phyloP scores from a whole-genome alignment of 1,139 yeast genomes.

The Sugiyamaella novakii region DNA sequence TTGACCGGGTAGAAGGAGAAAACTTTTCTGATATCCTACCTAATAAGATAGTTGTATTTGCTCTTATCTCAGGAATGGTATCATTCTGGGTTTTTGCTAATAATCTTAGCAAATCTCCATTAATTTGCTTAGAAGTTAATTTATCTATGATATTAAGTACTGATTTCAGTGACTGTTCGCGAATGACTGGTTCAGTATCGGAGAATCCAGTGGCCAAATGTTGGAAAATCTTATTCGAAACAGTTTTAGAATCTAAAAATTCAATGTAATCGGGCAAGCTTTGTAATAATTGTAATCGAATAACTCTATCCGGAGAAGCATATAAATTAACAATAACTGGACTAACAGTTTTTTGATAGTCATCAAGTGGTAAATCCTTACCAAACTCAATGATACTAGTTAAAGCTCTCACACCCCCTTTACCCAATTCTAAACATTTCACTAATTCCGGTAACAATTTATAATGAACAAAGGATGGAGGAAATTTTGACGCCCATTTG shows the following conservation, averaged over 20 bases:
- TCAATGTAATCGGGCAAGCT: slow-evolving; percentile 60
- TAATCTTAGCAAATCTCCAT: slow-evolving; percentile 78
- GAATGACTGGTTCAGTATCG: slow-evolving; percentile 76
- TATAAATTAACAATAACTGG: slow-evolving; percentile 69
- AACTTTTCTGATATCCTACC: slow-evolving; percentile 69
- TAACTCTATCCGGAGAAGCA: slow-evolving; percentile 69
- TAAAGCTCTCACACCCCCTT: slow-evolving; percentile 34
- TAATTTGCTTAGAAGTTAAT: slow-evolving; percentile 75
- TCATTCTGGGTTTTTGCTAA: slow-evolving; percentile 90
- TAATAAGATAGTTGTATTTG: slow-evolving; percentile 78
- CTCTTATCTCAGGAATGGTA: slow-evolving; percentile 77
- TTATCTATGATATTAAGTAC: slow-evolving; percentile 65
- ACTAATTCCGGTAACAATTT: slow-evolving; percentile 70
- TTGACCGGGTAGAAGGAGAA: slow-evolving; percentile 46
- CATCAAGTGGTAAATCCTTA: slow-evolving; percentile 44
- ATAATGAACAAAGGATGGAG: slow-evolving; percentile 63
- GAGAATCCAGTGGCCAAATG: slow-evolving; percentile 75
- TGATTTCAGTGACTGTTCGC: slow-evolving; percentile 80
- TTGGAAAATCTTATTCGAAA: slow-evolving; percentile 70
- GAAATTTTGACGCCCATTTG: slow-evolving; percentile 44
- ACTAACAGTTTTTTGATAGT: slow-evolving; percentile 53
- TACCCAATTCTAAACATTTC: slow-evolving; percentile 41
- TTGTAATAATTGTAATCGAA: slow-evolving; percentile 69
- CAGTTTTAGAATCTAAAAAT: slow-evolving; percentile 56
- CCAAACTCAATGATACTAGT: slow-evolving; percentile 38